Conservation (phyloP, 2,329 filamentous ascomycete genomes). For the Cladophialophora exuberans region DNA sequence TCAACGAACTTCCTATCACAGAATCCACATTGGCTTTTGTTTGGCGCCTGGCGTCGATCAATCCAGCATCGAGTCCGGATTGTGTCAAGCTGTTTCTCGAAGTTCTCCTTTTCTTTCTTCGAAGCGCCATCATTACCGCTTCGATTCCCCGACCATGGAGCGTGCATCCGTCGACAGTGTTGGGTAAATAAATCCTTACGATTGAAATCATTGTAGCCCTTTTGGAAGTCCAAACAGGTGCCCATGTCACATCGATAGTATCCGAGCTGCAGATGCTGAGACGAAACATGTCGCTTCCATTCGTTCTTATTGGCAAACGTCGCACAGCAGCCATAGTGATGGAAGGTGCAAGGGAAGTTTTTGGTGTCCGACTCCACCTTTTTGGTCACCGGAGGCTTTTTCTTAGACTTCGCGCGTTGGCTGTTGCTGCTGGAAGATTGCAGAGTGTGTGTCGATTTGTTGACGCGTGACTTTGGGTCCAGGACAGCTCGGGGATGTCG, state of each 20-base stretch:
- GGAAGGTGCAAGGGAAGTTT: constrained; percentile 77
- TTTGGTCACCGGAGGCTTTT: constrained; percentile 3
- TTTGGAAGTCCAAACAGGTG: constrained; percentile 43
- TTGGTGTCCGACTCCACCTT: constrained; percentile 13
- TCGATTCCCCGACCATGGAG: constrained; percentile 16
- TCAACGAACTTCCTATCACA: constrained; percentile 52
- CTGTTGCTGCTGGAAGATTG: not conserved
- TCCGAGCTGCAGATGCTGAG: constrained; percentile 74
- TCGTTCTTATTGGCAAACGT: constrained; percentile 85
- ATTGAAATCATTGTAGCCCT: constrained; percentile 70
- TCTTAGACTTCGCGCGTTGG: constrained; percentile 22
- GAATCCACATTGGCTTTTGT: constrained; percentile 61
- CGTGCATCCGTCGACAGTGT: constrained; percentile 84
- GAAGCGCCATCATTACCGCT: constrained; percentile 50
- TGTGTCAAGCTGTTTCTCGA: constrained; percentile 58
- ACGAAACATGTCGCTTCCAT: constrained; percentile 87
- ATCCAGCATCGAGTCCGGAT: constrained; percentile 64
- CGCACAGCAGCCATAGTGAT: constrained; percentile 72
- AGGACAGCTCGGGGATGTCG: constrained; percentile 5
- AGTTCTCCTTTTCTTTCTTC: constrained; percentile 39
- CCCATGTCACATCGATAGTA: constrained; percentile 78
- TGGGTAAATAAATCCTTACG: constrained; percentile 91
- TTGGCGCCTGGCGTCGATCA: constrained; percentile 65
- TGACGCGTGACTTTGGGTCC: constrained; percentile 16
- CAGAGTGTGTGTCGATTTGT: constrained; percentile 11